phyloP scores from a whole-genome alignment of 139 green algal genomes.

The Haematococcus sp. region DNA sequence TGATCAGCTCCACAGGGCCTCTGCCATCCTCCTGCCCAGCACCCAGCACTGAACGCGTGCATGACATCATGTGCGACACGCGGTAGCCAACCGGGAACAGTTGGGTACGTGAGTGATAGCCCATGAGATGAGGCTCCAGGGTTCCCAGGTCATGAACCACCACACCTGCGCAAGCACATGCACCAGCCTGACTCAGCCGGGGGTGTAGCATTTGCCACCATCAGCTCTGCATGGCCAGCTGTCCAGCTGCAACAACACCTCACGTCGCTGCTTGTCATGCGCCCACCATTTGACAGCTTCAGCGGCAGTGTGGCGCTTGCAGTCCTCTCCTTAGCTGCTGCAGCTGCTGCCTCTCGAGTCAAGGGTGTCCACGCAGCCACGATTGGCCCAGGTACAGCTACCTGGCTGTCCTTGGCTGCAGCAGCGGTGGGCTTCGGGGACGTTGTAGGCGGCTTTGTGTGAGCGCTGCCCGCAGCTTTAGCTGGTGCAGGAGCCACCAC shows the following conservation, averaged over 20 bases:
- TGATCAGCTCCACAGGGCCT: too few relatives aligned
- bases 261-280: too few relatives aligned
- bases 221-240: too few relatives aligned
- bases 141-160: background rate
- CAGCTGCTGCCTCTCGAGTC: background rate
- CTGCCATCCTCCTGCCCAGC: too few relatives aligned
- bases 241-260: too few relatives aligned
- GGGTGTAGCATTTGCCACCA: too few relatives aligned
- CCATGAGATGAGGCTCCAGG: background rate
- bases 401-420: too few relatives aligned
- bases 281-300: background rate
- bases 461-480: background rate
- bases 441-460: too few relatives aligned
- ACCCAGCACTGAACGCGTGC: too few relatives aligned
- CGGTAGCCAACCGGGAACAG: conserved; percentile 1
- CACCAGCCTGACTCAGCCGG: too few relatives aligned
- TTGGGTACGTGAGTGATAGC: background rate
- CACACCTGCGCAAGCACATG: background rate
- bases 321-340: background rate
- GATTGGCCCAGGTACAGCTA: too few relatives aligned
- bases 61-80: background rate
- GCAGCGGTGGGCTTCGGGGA: too few relatives aligned
- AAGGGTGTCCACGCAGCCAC: background rate
- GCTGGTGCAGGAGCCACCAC: background rate
- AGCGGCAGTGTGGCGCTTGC: conserved; percentile 4